phyloP scores from a whole-genome alignment of 2,329 filamentous ascomycete species.

The Penicillium sp. region DNA sequence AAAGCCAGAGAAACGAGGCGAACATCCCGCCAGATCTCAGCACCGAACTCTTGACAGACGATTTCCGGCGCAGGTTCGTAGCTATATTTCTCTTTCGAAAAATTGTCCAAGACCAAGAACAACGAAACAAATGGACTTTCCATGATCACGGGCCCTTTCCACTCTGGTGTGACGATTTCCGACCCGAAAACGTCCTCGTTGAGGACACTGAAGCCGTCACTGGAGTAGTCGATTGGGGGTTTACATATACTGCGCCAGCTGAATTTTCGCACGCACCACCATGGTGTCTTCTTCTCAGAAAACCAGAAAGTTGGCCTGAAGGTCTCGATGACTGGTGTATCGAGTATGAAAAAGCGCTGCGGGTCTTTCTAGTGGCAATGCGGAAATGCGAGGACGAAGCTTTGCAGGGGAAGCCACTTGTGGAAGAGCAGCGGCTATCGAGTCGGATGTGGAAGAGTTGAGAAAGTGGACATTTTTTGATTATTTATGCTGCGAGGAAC shows the following conservation, averaged over 20 bases:
- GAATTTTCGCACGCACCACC: conserved; percentile 18
- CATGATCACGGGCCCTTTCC: conserved; percentile 19
- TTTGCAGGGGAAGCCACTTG: conserved; percentile 3
- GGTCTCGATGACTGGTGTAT: conserved; percentile 16
- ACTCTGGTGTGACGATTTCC: conserved; percentile 21
- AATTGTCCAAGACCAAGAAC: conserved; percentile 10
- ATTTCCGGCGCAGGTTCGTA: conserved; percentile 18
- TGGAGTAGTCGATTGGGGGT: conserved; percentile 21
- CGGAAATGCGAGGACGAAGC: conserved; percentile 9
- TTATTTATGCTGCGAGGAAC: conserved; percentile 3
- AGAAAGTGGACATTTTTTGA: conserved; percentile 6
- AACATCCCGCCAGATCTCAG: conserved; percentile 13
- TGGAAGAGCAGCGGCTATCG: conserved; percentile 12
- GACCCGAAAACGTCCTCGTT: conserved; percentile 16
- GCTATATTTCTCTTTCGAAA: conserved; percentile 17
- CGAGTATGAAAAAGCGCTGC: conserved; percentile 4
- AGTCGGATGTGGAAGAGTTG: conserved; percentile 11
- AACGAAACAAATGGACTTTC: conserved; percentile 11
- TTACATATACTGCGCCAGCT: conserved; percentile 18
- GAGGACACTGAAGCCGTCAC: conserved; percentile 9
- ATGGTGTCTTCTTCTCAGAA: conserved; percentile 21
- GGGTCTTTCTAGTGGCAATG: conserved; percentile 9
- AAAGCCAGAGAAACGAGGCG: conserved; percentile 36
- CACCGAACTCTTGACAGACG: conserved; percentile 19
- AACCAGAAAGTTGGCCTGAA: conserved; percentile 18